These are phyloP conservation scores for Tolypocladium ovalisporum DNA, from an alignment of 2,329 filamentous ascomycete genomes.

Conservation along the genomic window DNA sequence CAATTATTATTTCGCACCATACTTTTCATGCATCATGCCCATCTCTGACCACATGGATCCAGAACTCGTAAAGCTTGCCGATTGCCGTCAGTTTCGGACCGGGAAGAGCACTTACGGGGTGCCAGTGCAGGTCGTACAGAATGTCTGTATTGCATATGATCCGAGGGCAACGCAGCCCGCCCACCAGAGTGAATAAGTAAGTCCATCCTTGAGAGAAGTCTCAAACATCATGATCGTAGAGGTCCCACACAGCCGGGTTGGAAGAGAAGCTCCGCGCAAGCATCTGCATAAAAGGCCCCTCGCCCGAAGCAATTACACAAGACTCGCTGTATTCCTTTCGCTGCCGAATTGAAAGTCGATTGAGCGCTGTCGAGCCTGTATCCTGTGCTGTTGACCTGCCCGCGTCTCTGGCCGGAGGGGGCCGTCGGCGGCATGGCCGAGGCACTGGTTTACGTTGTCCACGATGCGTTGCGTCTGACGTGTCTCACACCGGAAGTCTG, in stretches of 20 bases:
- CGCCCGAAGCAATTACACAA: background rate
- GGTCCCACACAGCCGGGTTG: background rate
- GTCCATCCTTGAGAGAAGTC: background rate
- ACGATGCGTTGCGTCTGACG: background rate
- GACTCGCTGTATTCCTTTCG: background rate
- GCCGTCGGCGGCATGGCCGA: background rate
- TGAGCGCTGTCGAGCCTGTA: too few species aligned
- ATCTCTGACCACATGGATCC: conserved; percentile 13
- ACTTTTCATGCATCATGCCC: conserved; percentile 16
- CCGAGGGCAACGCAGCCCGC: background rate
- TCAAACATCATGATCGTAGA: background rate
- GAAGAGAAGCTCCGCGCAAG: background rate
- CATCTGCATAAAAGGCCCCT: background rate
- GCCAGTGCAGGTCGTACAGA: conserved; percentile 17
- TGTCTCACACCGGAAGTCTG: background rate
- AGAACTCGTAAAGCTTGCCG: conserved; percentile 16
- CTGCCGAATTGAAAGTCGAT: too few species aligned
- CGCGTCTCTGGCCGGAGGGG: too few species aligned
- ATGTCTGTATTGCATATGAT: background rate
- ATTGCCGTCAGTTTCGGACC: conserved; percentile 17
- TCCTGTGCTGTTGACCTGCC: too few species aligned
- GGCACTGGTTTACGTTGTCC: background rate
- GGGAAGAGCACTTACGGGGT: conserved; percentile 18
- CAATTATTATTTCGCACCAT: conserved; percentile 9
- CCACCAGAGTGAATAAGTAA: background rate